Percentiles rank a stretch among this genome's conserved stretches.
These are phyloP conservation scores for Colletotrichum incanum DNA, from an alignment of 2,329 filamentous ascomycete species.

Conservation along the genomic window DNA sequence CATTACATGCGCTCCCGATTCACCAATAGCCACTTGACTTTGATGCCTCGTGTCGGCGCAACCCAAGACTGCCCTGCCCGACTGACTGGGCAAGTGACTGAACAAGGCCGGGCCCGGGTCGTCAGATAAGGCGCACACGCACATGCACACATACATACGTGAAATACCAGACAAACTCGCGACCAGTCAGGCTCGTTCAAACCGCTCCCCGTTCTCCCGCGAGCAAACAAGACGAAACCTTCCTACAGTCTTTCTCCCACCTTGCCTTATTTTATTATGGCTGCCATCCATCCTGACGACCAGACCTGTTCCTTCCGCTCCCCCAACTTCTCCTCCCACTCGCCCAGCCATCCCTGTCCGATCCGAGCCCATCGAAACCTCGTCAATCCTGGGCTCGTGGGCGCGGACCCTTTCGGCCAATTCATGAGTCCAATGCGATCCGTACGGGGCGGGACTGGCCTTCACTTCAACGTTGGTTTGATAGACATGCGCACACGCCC, in stretches of 20 bases:
- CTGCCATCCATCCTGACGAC: conserved; percentile 9
- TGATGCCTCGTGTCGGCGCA: conserved; percentile 31
- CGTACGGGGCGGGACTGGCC: not conserved
- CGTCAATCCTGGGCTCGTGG: conserved; percentile 29
- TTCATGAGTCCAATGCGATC: conserved; percentile 21
- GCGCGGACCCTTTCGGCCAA: conserved; percentile 20
- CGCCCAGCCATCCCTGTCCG: conserved; percentile 51
- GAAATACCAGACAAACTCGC: conserved; percentile 6
- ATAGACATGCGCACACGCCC: not conserved
- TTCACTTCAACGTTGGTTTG: conserved; percentile 7
- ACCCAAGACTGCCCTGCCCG: conserved; percentile 5
- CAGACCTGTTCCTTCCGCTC: conserved; percentile 20
- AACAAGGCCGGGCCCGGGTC: not conserved
- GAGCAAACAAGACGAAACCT: conserved; percentile 32
- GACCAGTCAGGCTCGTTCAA: not conserved
- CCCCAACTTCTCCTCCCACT: conserved; percentile 25
- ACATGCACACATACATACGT: not conserved
- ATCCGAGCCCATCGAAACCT: conserved; percentile 40
- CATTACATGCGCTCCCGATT: conserved; percentile 4
- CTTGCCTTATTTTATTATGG: conserved; percentile 15
- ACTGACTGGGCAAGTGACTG: conserved; percentile 9
- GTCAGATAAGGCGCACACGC: conserved; percentile 4
- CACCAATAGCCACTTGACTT: conserved; percentile 23
- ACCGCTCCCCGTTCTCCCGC: not conserved
- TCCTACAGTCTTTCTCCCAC: not conserved